phyloP scores from a whole-genome alignment of 331 rosid species.

The Pyrus hybrid region DNA sequence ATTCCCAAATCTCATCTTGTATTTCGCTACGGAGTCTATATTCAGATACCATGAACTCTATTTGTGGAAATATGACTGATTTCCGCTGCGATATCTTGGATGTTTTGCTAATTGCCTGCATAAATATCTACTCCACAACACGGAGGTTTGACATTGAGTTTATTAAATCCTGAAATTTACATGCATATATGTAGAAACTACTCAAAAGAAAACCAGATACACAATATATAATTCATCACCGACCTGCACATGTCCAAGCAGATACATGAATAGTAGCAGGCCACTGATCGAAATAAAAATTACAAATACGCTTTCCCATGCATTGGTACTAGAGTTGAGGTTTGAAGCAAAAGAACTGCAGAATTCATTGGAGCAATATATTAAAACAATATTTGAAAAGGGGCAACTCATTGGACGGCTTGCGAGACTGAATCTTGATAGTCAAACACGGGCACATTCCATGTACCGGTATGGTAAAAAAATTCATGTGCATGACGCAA shows the following conservation, averaged over 20 bases:
- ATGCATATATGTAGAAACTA: background rate
- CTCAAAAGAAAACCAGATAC: background rate
- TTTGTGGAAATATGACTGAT: accelerated
- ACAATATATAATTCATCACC: background rate
- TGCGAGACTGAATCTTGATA: no score
- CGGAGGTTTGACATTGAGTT: background rate
- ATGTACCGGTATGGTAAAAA: no score
- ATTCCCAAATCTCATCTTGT: no score
- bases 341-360: background rate
- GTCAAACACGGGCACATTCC: no score
- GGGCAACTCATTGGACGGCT: no score
- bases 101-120: background rate
- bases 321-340: background rate
- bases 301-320: background rate
- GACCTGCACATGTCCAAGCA: constrained; percentile 3
- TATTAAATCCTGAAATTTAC: background rate
- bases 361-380: background rate
- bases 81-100: no score
- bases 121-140: background rate
- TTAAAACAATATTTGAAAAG: background rate
- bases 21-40: no score
- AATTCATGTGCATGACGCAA: no score
- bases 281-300: background rate
- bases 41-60: no score
- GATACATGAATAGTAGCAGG: background rate